A percentile compares a stretch with the other conserved stretches of the same genome.
phyloP scores from a whole-genome alignment of 495 filamentous ascomycete species.

The Jackrogersella multiformis region DNA sequence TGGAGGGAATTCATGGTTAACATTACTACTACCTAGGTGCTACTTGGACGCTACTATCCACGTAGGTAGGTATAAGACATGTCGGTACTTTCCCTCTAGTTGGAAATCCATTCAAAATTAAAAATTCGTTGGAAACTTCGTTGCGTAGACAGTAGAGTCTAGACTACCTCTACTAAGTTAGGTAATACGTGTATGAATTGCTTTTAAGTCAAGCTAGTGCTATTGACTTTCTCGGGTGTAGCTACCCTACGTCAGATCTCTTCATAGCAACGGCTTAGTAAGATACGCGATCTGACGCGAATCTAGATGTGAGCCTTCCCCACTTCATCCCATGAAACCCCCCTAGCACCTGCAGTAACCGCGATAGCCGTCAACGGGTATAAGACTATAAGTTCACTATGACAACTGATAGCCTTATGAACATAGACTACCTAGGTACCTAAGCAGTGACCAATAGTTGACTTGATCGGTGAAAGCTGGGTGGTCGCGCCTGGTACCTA shows the following conservation, averaged over 20 bases:
- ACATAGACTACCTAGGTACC: not conserved
- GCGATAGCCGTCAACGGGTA: not conserved
- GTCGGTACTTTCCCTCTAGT: conserved; percentile 3
- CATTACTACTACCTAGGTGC: not conserved
- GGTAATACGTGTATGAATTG: not conserved
- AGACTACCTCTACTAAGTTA: too few relatives aligned
- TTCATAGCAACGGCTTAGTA: conserved; percentile 29
- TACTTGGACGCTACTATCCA: too few relatives aligned
- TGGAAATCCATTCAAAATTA: not conserved
- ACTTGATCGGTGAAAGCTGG: not conserved
- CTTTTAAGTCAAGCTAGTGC: conserved; percentile 17
- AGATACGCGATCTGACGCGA: conserved; percentile 32
- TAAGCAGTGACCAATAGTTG: not conserved
- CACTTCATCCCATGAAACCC: conserved; percentile 17
- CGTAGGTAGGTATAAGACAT: too few relatives aligned
- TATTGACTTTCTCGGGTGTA: conserved; percentile 19
- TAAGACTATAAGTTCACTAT: not conserved
- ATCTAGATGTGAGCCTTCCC: conserved; percentile 32
- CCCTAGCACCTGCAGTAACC: conserved; percentile 1
- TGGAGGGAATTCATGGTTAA: not conserved
- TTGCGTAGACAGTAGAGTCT: too few relatives aligned
- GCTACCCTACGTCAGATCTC: conserved; percentile 30
- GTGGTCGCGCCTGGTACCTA: not conserved
- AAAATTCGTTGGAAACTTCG: conserved; percentile 12
- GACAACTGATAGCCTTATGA: conserved; percentile 9